Percentiles rank a stretch among this genome's conserved stretches.
These are phyloP conservation scores for Calocybe gangraenosa DNA, from an alignment of 768 basidiomycete species.

Conservation along the genomic window DNA sequence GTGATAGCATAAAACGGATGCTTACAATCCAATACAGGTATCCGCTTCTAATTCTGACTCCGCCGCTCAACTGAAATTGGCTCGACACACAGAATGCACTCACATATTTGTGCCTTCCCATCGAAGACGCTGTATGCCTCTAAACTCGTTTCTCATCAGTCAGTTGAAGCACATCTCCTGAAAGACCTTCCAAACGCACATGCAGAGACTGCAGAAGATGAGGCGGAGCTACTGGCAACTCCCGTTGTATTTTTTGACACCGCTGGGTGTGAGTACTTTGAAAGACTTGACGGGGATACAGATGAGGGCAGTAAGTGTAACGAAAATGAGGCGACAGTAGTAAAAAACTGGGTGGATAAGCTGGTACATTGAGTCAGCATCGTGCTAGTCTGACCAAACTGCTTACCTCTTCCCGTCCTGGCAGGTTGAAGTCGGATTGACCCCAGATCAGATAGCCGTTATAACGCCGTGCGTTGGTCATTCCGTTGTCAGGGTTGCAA, in stretches of 20 bases:
- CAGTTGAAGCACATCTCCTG: constrained; percentile 73
- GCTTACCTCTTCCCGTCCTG: not conserved
- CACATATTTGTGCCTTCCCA: constrained; percentile 80
- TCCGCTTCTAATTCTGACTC: not conserved
- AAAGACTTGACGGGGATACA: constrained; percentile 69
- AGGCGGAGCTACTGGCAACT: constrained; percentile 65
- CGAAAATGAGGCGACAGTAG: constrained; percentile 90
- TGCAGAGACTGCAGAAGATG: constrained; percentile 56
- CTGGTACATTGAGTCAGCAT: constrained; percentile 43
- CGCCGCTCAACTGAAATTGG: not conserved
- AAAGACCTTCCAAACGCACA: constrained; percentile 57
- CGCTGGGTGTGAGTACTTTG: constrained; percentile 90
- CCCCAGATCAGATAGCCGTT: constrained; percentile 74
- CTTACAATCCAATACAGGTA: constrained; percentile 88
- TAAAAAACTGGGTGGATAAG: constrained; percentile 76
- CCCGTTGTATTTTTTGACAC: constrained; percentile 95
- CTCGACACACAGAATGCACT: constrained; percentile 67
- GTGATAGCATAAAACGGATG: constrained; percentile 77
- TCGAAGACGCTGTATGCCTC: constrained; percentile 77
- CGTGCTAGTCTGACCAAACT: too few relatives aligned
- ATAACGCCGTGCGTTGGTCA: constrained; percentile 72
- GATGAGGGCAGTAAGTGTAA: constrained; percentile 92
- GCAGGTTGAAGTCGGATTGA: constrained; percentile 59
- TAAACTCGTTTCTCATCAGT: constrained; percentile 62
- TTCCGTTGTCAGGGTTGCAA: not conserved